These are phyloP conservation scores for Fusarium xyrophilum DNA, from an alignment of 2,329 filamentous ascomycete species.

Conservation along the genomic window DNA sequence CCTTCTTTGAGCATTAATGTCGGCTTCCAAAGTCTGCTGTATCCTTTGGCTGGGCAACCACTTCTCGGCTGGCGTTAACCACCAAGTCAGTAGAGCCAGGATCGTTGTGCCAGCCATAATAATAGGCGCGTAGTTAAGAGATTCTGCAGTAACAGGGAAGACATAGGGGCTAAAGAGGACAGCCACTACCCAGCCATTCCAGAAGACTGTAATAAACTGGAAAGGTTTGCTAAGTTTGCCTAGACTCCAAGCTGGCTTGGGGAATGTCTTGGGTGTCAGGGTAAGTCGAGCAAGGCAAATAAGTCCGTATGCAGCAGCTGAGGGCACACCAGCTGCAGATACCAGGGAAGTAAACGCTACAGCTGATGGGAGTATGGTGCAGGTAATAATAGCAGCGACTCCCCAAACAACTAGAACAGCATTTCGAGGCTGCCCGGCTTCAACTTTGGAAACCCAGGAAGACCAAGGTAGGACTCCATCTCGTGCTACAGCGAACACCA, in stretches of 20 bases:
- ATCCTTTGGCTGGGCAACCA: not conserved
- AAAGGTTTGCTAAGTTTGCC: not conserved
- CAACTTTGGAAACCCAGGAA: not conserved
- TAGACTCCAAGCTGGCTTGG: conserved; percentile 3
- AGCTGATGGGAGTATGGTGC: not conserved
- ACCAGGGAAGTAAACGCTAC: not conserved
- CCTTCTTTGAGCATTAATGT: too few species aligned
- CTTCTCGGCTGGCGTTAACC: not conserved
- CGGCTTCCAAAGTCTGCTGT: not conserved
- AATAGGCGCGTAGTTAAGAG: not conserved
- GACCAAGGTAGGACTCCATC: conserved; percentile 1
- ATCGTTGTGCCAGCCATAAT: conserved; percentile 1
- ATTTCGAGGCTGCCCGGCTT: not conserved
- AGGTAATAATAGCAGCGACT: not conserved
- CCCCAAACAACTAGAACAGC: not conserved
- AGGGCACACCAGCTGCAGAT: not conserved
- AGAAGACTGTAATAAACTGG: not conserved
- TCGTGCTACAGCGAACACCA: not conserved
- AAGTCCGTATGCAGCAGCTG: not conserved
- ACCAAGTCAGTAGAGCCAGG: not conserved
- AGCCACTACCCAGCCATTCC: not conserved
- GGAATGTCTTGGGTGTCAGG: not conserved
- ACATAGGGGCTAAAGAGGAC: not conserved
- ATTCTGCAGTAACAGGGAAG: not conserved
- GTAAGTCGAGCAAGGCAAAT: not conserved